phyloP scores from a whole-genome alignment of 805 yeast genomes.

The Torulaspora maleeae region DNA sequence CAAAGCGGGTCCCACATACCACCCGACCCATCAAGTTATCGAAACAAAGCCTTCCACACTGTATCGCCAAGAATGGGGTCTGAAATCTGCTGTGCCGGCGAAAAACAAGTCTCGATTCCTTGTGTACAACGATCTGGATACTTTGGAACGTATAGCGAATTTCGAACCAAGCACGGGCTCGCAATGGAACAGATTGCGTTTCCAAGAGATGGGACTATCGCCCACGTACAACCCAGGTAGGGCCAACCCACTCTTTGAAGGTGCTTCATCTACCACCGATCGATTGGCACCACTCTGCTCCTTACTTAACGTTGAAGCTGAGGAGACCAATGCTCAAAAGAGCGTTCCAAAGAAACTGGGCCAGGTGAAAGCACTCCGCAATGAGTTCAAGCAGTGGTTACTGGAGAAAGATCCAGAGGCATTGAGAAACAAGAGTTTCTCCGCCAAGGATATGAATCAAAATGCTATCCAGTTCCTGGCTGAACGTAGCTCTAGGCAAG shows the following conservation, averaged over 20 bases:
- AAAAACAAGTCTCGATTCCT: constrained; percentile 55
- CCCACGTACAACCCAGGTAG: constrained; percentile 28
- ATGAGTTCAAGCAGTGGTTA: constrained; percentile 53
- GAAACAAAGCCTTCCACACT: constrained; percentile 64
- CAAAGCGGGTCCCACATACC: constrained; percentile 18
- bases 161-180: constrained; percentile 58
- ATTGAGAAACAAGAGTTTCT: constrained; percentile 27
- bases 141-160: constrained; percentile 60
- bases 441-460: constrained; percentile 35
- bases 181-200: constrained; percentile 56
- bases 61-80: constrained; percentile 67
- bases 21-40: constrained; percentile 70
- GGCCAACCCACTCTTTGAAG: constrained; percentile 37
- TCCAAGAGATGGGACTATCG: constrained; percentile 60
- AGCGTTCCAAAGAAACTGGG: constrained; percentile 34
- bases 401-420: constrained; percentile 46
- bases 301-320: constrained; percentile 14
- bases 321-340: constrained; percentile 13
- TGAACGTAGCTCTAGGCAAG: constrained; percentile 11
- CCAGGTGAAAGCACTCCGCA: constrained; percentile 45
- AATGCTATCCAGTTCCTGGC: constrained; percentile 42
- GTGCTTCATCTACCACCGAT: constrained; percentile 15
- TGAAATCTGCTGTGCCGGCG: constrained; percentile 64
- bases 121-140: constrained; percentile 62
- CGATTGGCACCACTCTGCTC: constrained; percentile 23